Conservation (phyloP, 2,329 filamentous ascomycete species). For the Pestalotiopsis sp. region DNA sequence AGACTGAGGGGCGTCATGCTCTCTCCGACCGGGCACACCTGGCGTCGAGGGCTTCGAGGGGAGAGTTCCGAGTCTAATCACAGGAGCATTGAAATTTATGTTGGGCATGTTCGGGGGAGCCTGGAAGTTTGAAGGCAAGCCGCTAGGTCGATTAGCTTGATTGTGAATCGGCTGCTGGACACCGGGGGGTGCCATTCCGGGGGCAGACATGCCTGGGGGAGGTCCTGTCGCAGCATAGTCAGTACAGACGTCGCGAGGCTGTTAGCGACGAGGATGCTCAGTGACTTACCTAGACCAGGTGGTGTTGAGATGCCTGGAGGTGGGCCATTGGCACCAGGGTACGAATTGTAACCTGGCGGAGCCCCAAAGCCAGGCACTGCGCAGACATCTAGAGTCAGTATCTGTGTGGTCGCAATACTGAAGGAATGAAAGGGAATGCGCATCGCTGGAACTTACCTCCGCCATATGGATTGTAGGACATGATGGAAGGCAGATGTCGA, state of each 20-base stretch:
- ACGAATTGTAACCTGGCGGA: slow-evolving; percentile 73
- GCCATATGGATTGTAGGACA: slow-evolving; percentile 64
- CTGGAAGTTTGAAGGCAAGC: slow-evolving; percentile 83
- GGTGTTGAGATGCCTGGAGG: slow-evolving; percentile 75
- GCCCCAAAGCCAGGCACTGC: slow-evolving; percentile 68
- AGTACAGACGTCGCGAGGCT: not conserved
- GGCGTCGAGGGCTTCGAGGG: slow-evolving; percentile 61
- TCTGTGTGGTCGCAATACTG: not conserved
- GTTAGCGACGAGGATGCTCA: not conserved
- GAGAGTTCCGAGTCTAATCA: slow-evolving; percentile 88
- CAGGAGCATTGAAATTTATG: slow-evolving; percentile 97
- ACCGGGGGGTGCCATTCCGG: slow-evolving; percentile 79
- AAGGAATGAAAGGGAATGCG: not conserved
- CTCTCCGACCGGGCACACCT: slow-evolving; percentile 44
- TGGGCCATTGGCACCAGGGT: slow-evolving; percentile 59
- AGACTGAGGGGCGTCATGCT: slow-evolving; percentile 43
- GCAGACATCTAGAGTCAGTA: slow-evolving; percentile 12
- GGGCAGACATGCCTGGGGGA: slow-evolving; percentile 81
- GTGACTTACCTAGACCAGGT: slow-evolving; percentile 75
- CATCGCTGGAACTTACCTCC: slow-evolving; percentile 44
- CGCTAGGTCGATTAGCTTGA: slow-evolving; percentile 79
- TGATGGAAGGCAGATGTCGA: slow-evolving; percentile 26
- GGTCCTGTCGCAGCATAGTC: slow-evolving; percentile 51
- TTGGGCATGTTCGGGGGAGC: slow-evolving; percentile 90
- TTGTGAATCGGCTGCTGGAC: slow-evolving; percentile 74